Conservation (phyloP, 768 basidiomycete species). For the Trametes meyenii region DNA sequence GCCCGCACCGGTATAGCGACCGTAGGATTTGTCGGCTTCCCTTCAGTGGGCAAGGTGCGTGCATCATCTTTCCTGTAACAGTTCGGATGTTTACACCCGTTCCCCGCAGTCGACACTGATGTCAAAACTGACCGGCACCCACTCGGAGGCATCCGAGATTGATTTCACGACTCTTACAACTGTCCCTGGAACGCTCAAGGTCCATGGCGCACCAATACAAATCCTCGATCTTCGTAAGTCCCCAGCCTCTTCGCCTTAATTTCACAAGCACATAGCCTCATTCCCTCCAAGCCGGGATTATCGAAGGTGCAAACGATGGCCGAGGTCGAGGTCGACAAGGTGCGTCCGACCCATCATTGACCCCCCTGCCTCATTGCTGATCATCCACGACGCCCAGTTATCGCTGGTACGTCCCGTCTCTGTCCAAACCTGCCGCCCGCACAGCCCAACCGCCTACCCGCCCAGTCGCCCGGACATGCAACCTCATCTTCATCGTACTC, state of each 20-base stretch:
- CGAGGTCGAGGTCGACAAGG: slow-evolving; percentile 98
- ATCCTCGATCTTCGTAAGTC: slow-evolving; percentile 86
- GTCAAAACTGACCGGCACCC: slow-evolving; percentile 95
- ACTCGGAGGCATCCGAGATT: slow-evolving; percentile 94
- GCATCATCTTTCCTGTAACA: slow-evolving; percentile 5
- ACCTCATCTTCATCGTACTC: slow-evolving; percentile 97
- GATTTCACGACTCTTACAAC: slow-evolving; percentile 97
- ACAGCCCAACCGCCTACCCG: background rate
- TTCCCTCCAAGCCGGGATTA: slow-evolving; percentile 67
- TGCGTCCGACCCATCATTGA: slow-evolving; percentile 36
- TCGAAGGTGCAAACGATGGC: slow-evolving; percentile 78
- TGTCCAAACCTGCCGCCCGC: background rate
- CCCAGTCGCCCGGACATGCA: slow-evolving; percentile 94
- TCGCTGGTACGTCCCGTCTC: slow-evolving; percentile 81
- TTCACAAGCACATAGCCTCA: slow-evolving; percentile 20
- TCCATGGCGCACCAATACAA: slow-evolving; percentile 96
- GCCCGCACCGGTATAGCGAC: slow-evolving; percentile 97
- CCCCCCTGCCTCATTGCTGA: slow-evolving; percentile 1
- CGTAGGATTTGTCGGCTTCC: slow-evolving; percentile 90
- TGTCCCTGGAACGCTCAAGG: slow-evolving; percentile 91
- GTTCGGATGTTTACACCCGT: slow-evolving; percentile 9
- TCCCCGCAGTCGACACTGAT: slow-evolving; percentile 78
- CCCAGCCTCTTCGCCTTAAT: background rate
- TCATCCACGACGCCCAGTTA: slow-evolving; percentile 4
- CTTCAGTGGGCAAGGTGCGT: slow-evolving; percentile 89